Conservation (phyloP, 202 grass and related monocot genomes). For the Panicum hallii region DNA sequence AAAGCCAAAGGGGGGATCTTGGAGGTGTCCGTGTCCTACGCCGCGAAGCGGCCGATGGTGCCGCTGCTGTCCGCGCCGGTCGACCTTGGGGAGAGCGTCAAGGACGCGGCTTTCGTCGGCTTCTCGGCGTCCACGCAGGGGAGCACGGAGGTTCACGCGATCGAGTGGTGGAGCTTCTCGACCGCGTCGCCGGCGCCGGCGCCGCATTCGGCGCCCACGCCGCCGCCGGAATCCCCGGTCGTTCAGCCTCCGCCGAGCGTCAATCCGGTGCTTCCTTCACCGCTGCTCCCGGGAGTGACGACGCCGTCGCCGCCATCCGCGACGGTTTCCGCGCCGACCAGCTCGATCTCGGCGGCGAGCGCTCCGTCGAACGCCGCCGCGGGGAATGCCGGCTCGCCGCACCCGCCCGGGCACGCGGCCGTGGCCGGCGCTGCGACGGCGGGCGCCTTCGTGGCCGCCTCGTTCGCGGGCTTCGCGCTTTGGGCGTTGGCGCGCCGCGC, state of each 20-base stretch:
- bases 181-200: constrained; percentile 31
- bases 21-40: constrained; percentile 79
- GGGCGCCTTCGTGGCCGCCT: constrained; percentile 67
- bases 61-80: constrained; percentile 65
- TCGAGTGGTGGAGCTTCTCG: constrained; percentile 98
- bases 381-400: constrained; percentile 26
- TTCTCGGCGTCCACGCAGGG: constrained; percentile 92
- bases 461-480: constrained; percentile 70
- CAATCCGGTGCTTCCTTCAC: constrained; percentile 34
- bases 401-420: constrained; percentile 52
- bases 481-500: constrained; percentile 65
- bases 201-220: constrained; percentile 8
- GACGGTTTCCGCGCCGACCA: constrained; percentile 28
- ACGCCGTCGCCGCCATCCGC: constrained; percentile 25
- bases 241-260: constrained; percentile 4
- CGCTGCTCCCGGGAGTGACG: constrained; percentile 18
- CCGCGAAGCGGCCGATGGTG: constrained; percentile 41
- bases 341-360: constrained; percentile 46
- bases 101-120: constrained; percentile 64
- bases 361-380: constrained; percentile 18
- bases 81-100: constrained; percentile 51
- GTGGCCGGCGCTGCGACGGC: constrained; percentile 77
- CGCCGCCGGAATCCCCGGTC: constrained; percentile 5
- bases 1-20: constrained; percentile 8
- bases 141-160: constrained; percentile 88